Evolutionary conservation across 2,329 filamentous ascomycete genomes (phyloP).

Genomic region (Exophiala dermatitidis): DNA sequence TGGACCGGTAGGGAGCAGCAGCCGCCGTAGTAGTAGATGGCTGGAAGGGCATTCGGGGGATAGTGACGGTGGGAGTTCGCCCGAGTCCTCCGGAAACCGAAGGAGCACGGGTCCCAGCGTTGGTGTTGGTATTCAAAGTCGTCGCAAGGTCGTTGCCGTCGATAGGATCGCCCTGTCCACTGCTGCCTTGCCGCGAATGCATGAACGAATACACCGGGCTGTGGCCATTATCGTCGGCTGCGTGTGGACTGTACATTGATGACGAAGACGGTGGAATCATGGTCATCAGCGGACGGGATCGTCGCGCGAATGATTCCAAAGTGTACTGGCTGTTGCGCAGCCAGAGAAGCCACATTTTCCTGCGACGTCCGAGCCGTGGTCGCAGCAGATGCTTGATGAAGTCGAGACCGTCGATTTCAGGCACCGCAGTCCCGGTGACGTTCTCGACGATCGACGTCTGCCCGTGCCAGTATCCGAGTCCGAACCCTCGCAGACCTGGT

Average conservation of each 20-base stretch:
- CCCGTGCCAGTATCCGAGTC: constrained; percentile 1
- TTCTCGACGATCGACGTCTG: background rate
- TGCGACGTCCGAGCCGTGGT: constrained; percentile 19
- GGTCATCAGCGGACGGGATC: background rate
- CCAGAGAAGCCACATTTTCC: constrained; percentile 26
- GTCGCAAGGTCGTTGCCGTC: too few species aligned
- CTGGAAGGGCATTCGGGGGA: constrained; percentile 16
- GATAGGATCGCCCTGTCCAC: background rate
- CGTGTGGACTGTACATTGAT: background rate
- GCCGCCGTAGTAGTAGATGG: background rate
- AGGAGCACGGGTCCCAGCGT: too few species aligned
- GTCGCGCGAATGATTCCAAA: background rate
- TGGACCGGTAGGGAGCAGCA: constrained; percentile 2
- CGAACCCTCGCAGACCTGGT: background rate
- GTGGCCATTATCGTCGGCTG: background rate
- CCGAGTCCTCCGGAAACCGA: too few species aligned
- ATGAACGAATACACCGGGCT: constrained; percentile 19
- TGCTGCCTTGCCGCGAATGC: constrained; percentile 11
- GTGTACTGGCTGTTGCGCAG: constrained; percentile 21
- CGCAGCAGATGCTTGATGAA: constrained; percentile 20
- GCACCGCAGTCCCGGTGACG: background rate
- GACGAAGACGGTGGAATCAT: background rate
- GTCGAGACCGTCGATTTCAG: constrained; percentile 17
- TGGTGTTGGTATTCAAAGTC: too few species aligned
- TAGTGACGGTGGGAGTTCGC: background rate